These are phyloP conservation scores for Acrocalymma vagum DNA, from an alignment of 2,329 filamentous ascomycete species.

Conservation along the genomic window DNA sequence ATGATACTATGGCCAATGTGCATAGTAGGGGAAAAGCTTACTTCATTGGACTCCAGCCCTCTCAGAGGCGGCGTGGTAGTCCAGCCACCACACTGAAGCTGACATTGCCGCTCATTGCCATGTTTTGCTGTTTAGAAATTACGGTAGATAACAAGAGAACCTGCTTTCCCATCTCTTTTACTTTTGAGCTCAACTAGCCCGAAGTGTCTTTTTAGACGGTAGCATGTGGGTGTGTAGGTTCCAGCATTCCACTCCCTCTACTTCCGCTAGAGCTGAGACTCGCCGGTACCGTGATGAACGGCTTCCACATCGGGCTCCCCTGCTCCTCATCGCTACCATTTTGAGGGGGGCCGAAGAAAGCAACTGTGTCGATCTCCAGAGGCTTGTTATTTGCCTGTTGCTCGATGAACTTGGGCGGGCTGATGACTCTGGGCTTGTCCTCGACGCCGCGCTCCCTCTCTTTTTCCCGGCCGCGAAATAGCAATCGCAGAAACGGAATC, in stretches of 20 bases:
- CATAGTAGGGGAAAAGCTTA: no score
- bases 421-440: slow-evolving; percentile 18
- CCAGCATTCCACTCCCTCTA: slow-evolving; percentile 27
- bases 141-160: slow-evolving; percentile 11
- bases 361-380: slow-evolving; percentile 28
- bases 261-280: slow-evolving; percentile 32
- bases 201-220: slow-evolving; percentile 25
- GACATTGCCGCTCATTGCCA: neutral
- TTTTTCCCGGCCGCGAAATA: slow-evolving; percentile 42
- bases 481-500: slow-evolving; percentile 53
- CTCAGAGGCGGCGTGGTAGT: slow-evolving; percentile 23
- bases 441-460: slow-evolving; percentile 14
- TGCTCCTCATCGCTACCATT: slow-evolving; percentile 17
- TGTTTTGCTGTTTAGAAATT: slow-evolving; percentile 6
- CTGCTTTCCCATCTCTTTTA: slow-evolving; percentile 1
- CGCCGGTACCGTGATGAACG: slow-evolving; percentile 45
- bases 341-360: slow-evolving; percentile 28
- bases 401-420: slow-evolving; percentile 16
- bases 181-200: no score
- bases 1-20: no score
- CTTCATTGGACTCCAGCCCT: neutral
- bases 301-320: slow-evolving; percentile 33
- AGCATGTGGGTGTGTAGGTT: slow-evolving; percentile 18
- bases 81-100: slow-evolving; percentile 27
- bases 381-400: slow-evolving; percentile 18